These are phyloP conservation scores for Acanthamoeba culbertsoni DNA, from an alignment of 208 protist species.

Conservation along the genomic window DNA sequence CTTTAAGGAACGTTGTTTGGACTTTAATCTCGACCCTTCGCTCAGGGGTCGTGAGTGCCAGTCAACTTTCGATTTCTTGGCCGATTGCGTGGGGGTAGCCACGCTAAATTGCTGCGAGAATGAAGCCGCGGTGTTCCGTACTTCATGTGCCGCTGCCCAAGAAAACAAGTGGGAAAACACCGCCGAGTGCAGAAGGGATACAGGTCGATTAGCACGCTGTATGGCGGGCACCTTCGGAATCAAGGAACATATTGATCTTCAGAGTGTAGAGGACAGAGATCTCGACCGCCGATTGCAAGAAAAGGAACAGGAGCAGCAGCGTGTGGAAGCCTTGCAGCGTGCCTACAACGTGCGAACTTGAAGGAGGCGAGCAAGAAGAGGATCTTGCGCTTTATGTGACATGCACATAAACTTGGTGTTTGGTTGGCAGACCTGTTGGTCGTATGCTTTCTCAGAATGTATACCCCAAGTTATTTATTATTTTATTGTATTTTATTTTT, in stretches of 20 bases:
- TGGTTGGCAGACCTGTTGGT: background rate
- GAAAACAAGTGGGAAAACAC: background rate
- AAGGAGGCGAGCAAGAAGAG: background rate
- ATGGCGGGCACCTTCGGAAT: conserved; percentile 1
- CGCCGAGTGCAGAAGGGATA: background rate
- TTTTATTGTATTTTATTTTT: no score
- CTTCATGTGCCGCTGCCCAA: background rate
- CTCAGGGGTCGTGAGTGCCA: background rate
- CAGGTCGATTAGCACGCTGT: background rate
- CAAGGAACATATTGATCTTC: background rate
- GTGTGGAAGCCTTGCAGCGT: background rate
- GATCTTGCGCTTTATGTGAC: background rate
- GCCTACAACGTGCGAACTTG: background rate
- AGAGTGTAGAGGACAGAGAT: background rate
- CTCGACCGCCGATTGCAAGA: background rate
- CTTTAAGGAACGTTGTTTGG: background rate
- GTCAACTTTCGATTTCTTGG: background rate
- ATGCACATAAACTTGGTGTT: background rate
- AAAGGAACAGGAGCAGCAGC: background rate
- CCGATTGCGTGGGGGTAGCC: background rate
- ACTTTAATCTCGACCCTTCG: background rate
- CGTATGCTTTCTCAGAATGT: no score
- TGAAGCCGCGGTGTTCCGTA: background rate
- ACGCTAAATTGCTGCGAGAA: background rate
- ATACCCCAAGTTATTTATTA: no score